phyloP scores from a whole-genome alignment of 2,329 filamentous ascomycete genomes.

The Arthroderma sp. region DNA sequence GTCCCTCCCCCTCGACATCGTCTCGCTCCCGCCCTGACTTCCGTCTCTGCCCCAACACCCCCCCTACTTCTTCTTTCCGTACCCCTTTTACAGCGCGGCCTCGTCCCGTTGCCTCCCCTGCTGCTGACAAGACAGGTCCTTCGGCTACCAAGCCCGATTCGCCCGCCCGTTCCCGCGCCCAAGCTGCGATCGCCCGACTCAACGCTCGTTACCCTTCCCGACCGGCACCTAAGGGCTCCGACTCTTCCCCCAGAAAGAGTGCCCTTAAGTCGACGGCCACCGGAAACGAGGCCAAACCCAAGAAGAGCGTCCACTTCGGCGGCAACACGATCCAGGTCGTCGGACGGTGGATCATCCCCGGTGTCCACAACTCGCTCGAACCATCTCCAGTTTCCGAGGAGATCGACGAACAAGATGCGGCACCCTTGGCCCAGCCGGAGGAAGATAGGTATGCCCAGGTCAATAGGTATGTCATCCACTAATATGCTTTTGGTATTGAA shows the following conservation, averaged over 20 bases:
- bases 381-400: neutral
- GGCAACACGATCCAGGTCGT: slow-evolving; percentile 14
- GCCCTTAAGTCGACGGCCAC: slow-evolving; percentile 5
- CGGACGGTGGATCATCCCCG: slow-evolving; percentile 17
- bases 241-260: slow-evolving; percentile 7
- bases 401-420: neutral
- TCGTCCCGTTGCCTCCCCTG: neutral
- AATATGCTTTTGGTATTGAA: neutral
- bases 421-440: neutral
- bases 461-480: neutral
- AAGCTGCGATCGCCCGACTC: slow-evolving; percentile 1
- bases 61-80: neutral
- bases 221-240: neutral
- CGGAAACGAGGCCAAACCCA: slow-evolving; percentile 2
- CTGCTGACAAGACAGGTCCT: neutral
- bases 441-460: neutral
- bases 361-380: slow-evolving; percentile 10
- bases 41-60: neutral
- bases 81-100: neutral
- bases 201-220: slow-evolving; percentile 1
- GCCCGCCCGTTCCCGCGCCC: neutral
- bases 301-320: slow-evolving; percentile 16
- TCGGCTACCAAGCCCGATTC: neutral
- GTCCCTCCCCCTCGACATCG: neutral
- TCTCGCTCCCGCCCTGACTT: slow-evolving; percentile 5